Evolutionary conservation across 2,329 filamentous ascomycete genomes (phyloP).

Genomic region (Venturia effusa): DNA sequence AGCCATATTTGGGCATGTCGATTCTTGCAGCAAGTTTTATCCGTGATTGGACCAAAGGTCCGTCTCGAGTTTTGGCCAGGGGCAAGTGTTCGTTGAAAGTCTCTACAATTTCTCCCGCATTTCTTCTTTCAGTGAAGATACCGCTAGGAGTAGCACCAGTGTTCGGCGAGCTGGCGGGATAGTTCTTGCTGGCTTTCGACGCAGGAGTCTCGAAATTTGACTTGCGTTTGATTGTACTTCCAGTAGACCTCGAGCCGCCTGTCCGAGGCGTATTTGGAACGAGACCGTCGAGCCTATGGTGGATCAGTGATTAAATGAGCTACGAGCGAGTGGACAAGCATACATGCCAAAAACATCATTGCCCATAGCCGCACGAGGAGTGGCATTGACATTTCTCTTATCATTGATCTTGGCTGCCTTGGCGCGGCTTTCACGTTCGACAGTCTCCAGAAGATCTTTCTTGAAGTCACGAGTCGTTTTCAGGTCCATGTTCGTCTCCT

Average conservation of each 20-base stretch:
- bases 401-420: conserved; percentile 52
- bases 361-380: conserved; percentile 44
- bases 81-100: conserved; percentile 71
- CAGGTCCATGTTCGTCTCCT: conserved; percentile 61
- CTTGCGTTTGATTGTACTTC: conserved; percentile 43
- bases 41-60: conserved; percentile 57
- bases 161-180: conserved; percentile 40
- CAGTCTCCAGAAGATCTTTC: conserved; percentile 69
- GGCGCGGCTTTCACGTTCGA: conserved; percentile 66
- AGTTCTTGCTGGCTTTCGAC: conserved; percentile 32
- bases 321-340: conserved; percentile 17
- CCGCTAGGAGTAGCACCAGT: conserved; percentile 27
- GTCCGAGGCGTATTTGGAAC: conserved; percentile 33
- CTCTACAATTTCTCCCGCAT: conserved; percentile 73
- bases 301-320: conserved; percentile 11
- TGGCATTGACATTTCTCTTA: conserved; percentile 52
- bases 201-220: conserved; percentile 40
- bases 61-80: conserved; percentile 31
- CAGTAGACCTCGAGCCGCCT: conserved; percentile 19
- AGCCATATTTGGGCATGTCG: conserved; percentile 80
- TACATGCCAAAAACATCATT: conserved; percentile 78
- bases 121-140: conserved; percentile 64
- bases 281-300: conserved; percentile 34
- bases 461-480: conserved; percentile 69
- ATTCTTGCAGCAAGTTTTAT: conserved; percentile 79